Percentiles rank a stretch among this genome's conserved stretches.
Conservation (phyloP, 208 protist genomes). For the Acanthamoeba triangularis region DNA sequence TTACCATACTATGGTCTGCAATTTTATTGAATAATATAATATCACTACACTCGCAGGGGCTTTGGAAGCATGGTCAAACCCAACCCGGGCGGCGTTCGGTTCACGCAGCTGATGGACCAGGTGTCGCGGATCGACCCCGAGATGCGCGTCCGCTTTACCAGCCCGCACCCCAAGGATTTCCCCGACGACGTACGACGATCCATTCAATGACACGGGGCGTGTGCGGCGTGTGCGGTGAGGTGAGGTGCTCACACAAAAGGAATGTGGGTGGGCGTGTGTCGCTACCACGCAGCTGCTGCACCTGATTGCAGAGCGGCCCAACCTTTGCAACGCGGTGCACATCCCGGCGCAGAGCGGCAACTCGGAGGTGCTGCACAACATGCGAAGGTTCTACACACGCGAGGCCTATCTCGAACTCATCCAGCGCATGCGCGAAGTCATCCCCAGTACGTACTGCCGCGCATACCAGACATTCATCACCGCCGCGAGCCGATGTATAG, state of each 20-base stretch:
- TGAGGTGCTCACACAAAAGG: no score
- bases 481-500: not conserved
- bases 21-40: not conserved
- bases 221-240: not conserved
- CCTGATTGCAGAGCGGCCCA: constrained; percentile 88
- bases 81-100: constrained; percentile 85
- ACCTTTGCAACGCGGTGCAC: constrained; percentile 92
- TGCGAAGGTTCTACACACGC: constrained; percentile 92
- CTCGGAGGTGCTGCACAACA: constrained; percentile 86
- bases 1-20: no score
- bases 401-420: constrained; percentile 91
- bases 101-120: constrained; percentile 89
- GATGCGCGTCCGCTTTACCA: constrained; percentile 93
- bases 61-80: constrained; percentile 83
- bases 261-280: not conserved
- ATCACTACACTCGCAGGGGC: constrained; percentile 8
- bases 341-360: constrained; percentile 92
- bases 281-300: constrained; percentile 81
- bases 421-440: constrained; percentile 79
- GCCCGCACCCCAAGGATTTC: constrained; percentile 95
- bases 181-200: constrained; percentile 84
- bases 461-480: not conserved
- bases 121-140: constrained; percentile 87
- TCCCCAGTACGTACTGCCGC: constrained; percentile 80
- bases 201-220: no score